Base-by-base conservation (phyloP, 208 protist genomes). In the Zelonia costaricensis region DNA sequence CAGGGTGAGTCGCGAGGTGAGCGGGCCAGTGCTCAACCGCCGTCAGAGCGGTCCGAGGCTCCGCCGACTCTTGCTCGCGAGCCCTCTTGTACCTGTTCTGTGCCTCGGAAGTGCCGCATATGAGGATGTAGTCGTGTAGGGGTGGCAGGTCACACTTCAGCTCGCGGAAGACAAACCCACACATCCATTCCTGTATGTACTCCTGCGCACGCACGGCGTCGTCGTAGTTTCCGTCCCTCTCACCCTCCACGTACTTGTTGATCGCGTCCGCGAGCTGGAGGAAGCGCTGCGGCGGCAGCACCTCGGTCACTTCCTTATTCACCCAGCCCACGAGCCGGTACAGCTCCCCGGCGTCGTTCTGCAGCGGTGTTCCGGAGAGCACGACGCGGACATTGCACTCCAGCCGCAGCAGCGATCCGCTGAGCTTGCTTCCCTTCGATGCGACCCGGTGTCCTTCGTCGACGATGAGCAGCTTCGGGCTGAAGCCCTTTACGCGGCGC, bases 341-440 rank as follows among this genome's bases (percentile, higher is more conserved):
- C 15, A 97, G 69, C 51, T 97, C 88, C 27, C 74, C 77, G 13
- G 84, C 74, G 56, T 90, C 78, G 63, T 95, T 97, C 49, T 97
- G 92, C 58, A 97, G 48, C 25, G 92, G 89, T n/a, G 89, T 97
- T 38, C 89, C 92, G 35, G 87, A 91, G n/a, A 95, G 74, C 15
- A 94, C 85, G 12, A 97, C 66, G 33, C 86, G 86, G 15, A 73
- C 46, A 6, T 48, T 54, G 60, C 85, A 93, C 5, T 54, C 30
- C 40, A 93, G 63, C 12, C 70, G 57, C 12, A 82, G 63, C 16
- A 97, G 71, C n/a, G 30, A 58, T 13, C 86, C 76, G 5, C 69
- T 82, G 23, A 95, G 55, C 48, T 86, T 86, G 28, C 61, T 90
- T 4, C 75, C 78, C 54, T 81, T 88, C n/a, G 85, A 55, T 0